Evolutionary conservation across 208 protist species (phyloP).

Genomic region (Angomonas deanei): DNA sequence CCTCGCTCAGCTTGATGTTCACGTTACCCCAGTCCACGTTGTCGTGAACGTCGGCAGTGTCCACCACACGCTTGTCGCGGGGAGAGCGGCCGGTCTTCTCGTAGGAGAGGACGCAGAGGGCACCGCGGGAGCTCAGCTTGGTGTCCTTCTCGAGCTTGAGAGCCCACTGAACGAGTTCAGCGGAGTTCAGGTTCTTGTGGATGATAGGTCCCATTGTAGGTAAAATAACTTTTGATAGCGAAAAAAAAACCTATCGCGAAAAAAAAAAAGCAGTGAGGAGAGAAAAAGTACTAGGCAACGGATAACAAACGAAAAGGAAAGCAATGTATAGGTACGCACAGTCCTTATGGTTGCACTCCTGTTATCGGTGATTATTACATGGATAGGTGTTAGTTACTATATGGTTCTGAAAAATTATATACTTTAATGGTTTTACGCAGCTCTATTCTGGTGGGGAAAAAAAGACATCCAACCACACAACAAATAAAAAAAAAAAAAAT

Average conservation of each 20-base stretch:
- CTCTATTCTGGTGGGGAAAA: no score
- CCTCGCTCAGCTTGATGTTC: slow-evolving; percentile 89
- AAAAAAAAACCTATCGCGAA: slow-evolving; percentile 9
- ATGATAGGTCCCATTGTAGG: background rate
- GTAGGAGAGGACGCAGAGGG: slow-evolving; percentile 80
- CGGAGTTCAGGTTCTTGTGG: slow-evolving; percentile 44
- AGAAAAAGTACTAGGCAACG: background rate
- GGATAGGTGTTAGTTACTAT: no score
- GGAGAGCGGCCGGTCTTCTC: slow-evolving; percentile 92
- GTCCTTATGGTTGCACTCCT: no score
- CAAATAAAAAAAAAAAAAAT: no score
- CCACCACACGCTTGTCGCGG: slow-evolving; percentile 92
- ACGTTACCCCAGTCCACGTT: slow-evolving; percentile 94
- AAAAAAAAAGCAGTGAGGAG: background rate
- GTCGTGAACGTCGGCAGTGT: slow-evolving; percentile 50
- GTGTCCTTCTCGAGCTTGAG: slow-evolving; percentile 69
- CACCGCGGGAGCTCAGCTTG: slow-evolving; percentile 76
- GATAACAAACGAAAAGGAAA: no score
- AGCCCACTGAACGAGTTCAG: slow-evolving; percentile 51
- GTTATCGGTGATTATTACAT: no score
- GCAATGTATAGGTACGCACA: no score
- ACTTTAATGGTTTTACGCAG: no score
- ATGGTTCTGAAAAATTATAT: no score
- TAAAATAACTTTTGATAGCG: background rate
- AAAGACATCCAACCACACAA: no score